Base-by-base conservation (phyloP, 768 basidiomycete genomes). In the Coprinopsis strossmayeri region DNA sequence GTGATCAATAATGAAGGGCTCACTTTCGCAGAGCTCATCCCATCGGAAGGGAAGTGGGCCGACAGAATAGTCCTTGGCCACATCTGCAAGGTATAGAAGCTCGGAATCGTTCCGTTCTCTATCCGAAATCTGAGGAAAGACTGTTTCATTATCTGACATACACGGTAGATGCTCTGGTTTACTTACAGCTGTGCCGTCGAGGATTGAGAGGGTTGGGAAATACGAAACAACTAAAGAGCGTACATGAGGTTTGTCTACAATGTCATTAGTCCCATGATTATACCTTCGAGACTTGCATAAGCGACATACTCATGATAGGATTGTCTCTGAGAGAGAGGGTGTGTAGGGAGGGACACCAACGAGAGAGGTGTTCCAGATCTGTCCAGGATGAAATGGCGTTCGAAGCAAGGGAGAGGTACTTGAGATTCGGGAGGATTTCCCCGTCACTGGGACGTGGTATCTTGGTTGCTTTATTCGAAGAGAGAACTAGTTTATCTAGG, bases 51-150 rank as follows among this genome's bases (percentile, higher is more conserved):
- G 82, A 72, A 73, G 17, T 75, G 67, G 30, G 74, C 67, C 32
- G 53, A 46, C 34, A 69, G 65, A 24, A 70, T 72, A 34, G 18
- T 76, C 62, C 39, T 72, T 75, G 45, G 71, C 69, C 53, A 90
- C 67, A 53, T 73, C 70, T 10, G 87, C 84, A 42, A 92, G 71
- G 65, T 92, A 95, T 60, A 87, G 87, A 21, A 90, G 61, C 64
- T 95, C 91, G 42, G 81, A 79, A 57, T 94, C 91, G n/a, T 65
- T 69, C 34, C 91, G 75, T 61, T 92, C 88, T 54, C 74, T 80
- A 7, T 61, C 54, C 7, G 83, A 77, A 38, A 93, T 78, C 88
- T 92, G 52, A 46, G 47, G 34, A 43, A 41, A 52, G 43, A 4
- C n/a, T 39, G 23, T 15, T 50, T 20, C 48, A 37, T 17, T 32